A percentile compares a stretch with the other conserved stretches of the same genome.
Conservation (phyloP, 345 rosid genomes). For the Euphorbia pulcherrima region DNA sequence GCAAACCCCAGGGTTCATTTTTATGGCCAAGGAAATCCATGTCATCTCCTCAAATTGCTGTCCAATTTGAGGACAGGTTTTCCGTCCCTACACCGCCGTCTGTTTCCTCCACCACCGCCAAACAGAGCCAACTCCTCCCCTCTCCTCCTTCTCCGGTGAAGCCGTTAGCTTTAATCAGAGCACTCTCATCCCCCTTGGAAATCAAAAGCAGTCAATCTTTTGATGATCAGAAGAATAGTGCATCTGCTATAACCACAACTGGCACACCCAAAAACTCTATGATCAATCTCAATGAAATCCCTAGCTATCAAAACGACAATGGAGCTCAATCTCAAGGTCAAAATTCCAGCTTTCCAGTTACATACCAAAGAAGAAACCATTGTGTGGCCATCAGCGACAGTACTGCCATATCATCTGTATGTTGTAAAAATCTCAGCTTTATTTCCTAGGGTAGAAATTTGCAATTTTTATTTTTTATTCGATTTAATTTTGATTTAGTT, state of each 20-base stretch:
- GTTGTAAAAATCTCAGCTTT: conserved; percentile 6
- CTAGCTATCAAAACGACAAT: conserved; percentile 25
- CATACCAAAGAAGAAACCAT: conserved; percentile 42
- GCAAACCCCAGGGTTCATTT: conserved; percentile 73
- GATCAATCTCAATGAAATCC: conserved; percentile 55
- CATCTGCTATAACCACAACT: neutral
- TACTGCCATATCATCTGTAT: conserved; percentile 21
- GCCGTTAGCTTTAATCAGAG: conserved; percentile 43
- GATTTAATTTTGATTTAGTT: no score
- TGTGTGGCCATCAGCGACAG: conserved; percentile 2
- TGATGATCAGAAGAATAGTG: neutral
- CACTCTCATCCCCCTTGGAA: conserved; percentile 15
- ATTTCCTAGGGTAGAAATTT: no score
- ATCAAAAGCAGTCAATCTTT: conserved; percentile 6
- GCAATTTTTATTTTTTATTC: no score
- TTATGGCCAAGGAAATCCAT: conserved; percentile 60
- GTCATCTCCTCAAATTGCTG: conserved; percentile 26
- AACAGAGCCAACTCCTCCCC: conserved; percentile 7
- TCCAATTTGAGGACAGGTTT: conserved; percentile 30
- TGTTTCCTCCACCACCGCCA: conserved; percentile 37
- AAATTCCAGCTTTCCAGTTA: conserved; percentile 23
- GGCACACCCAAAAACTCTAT: neutral
- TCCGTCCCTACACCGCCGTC: conserved; percentile 40
- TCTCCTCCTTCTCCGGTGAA: conserved; percentile 36
- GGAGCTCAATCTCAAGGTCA: conserved; percentile 20